Percentiles rank a stretch among this genome's conserved stretches.
Evolutionary conservation across 1,284 basidiomycete species (phyloP).

Genomic region (Papiliotrema terrestris): DNA sequence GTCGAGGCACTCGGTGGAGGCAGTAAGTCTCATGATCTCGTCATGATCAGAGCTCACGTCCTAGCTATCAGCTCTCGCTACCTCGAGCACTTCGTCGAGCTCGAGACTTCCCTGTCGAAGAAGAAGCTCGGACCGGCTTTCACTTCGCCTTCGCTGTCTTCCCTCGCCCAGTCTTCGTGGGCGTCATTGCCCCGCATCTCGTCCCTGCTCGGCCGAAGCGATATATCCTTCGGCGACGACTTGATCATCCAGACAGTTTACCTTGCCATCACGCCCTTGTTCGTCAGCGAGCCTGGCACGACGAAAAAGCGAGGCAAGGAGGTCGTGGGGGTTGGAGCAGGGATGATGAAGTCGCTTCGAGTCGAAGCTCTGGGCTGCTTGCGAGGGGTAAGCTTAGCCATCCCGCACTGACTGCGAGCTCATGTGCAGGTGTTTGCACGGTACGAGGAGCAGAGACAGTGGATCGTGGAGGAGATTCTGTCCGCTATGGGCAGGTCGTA

Average conservation of each 20-base stretch:
- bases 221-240: conserved; percentile 72
- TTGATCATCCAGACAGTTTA: conserved; percentile 89
- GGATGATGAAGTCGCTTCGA: conserved; percentile 69
- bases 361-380: conserved; percentile 78
- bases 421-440: conserved; percentile 73
- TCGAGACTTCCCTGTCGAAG: conserved; percentile 24
- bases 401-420: conserved; percentile 1
- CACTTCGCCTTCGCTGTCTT: conserved; percentile 56
- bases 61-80: conserved; percentile 51
- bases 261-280: conserved; percentile 87
- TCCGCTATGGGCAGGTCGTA: conserved; percentile 83
- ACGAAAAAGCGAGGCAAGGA: conserved; percentile 52
- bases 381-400: conserved; percentile 63
- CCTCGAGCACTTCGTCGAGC: conserved; percentile 57
- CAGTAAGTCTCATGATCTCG: conserved; percentile 20
- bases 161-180: conserved; percentile 64
- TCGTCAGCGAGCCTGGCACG: conserved; percentile 62
- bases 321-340: conserved; percentile 61
- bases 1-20: conserved; percentile 64
- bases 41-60: not conserved
- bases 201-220: conserved; percentile 46
- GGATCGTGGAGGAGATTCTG: conserved; percentile 95
- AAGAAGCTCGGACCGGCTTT: conserved; percentile 21
- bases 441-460: conserved; percentile 81
- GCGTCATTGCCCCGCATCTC: conserved; percentile 43